phyloP scores from a whole-genome alignment of 495 filamentous ascomycete genomes.

The Parathielavia appendiculata region DNA sequence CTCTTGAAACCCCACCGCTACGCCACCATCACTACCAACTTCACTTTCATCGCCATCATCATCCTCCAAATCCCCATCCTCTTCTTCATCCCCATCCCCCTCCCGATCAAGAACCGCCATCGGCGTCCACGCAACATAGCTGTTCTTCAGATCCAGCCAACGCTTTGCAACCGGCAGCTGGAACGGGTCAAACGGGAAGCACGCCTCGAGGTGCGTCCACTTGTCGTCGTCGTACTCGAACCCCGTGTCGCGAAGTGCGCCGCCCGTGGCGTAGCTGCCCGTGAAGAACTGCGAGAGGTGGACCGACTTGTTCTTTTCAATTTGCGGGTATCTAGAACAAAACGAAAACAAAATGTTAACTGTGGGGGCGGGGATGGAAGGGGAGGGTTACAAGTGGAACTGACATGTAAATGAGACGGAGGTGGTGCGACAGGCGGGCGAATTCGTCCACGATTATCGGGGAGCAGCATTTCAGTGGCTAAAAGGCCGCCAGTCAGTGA shows the following conservation, averaged over 20 bases:
- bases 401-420: constrained; percentile 74
- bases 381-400: not conserved
- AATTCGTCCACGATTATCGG: constrained; percentile 86
- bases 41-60: constrained; percentile 35
- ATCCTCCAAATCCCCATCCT: constrained; percentile 35
- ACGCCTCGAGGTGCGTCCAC: constrained; percentile 75
- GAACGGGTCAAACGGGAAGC: constrained; percentile 97
- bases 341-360: not conserved
- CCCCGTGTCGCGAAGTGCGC: constrained; percentile 59
- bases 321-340: constrained; percentile 53
- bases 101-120: constrained; percentile 61
- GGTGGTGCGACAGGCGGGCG: constrained; percentile 74
- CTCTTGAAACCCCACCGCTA: constrained; percentile 37
- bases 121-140: constrained; percentile 79
- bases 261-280: constrained; percentile 42
- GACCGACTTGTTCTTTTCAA: constrained; percentile 85
- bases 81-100: constrained; percentile 48
- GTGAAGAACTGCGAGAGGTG: constrained; percentile 59
- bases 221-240: constrained; percentile 59
- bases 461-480: constrained; percentile 90
- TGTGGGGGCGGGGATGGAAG: not conserved
- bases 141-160: constrained; percentile 66
- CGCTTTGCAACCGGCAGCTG: constrained; percentile 74
- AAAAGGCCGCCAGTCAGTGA: not conserved
- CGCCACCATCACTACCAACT: constrained; percentile 38